Base-by-base conservation (phyloP, 345 rosid genomes). In the Syzygium jambos region DNA sequence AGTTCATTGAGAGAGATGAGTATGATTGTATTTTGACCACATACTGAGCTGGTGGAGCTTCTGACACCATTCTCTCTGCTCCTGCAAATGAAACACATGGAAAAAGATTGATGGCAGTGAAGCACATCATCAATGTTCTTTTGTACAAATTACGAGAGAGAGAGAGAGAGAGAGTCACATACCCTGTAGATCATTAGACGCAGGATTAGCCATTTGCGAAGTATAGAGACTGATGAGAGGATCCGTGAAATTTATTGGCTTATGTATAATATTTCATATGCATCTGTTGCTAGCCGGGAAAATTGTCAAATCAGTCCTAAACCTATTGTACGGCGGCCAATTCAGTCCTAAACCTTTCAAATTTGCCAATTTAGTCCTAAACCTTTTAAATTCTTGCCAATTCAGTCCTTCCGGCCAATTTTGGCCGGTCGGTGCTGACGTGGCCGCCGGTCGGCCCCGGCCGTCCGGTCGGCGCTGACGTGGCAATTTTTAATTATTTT, bases 1-100 rank as follows among this genome's bases (percentile, higher is more conserved):
- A 86, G 89, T 87, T 89, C 87, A 92, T 91, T 34, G 80, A 15
- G 68, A 93, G 93, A 85, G 89, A 87, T 10, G 96, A 93, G 88
- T 91, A 93, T 30, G 87, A 90, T 88, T 93, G 91, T 86, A 95
- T 90, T 59, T 91, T 93, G 87, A 95, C 86, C 17, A 59, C 46
- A 90, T 93, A 94, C 91, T 93, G 95, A n/a, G 91, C 57, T 19
- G 97, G 97, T 2, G 92, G 87, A 41, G 91, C 86, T 41, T 91
- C 93, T 38, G 96, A 91, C 21, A 65, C 78, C 68, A 92, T 87
- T 88, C 63, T 92, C 86, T 59, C 83, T 12, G 41, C 22, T 87
- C 83, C 87, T 85, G 57, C 53, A 25, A 54, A 83, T 84, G 34
- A 15, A 5, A 56, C 61, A 17, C 29, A 52, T 25, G 27, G 46